Evolutionary conservation across 2,329 filamentous ascomycete genomes (phyloP).

Genomic region (Colletotrichum tanaceti): DNA sequence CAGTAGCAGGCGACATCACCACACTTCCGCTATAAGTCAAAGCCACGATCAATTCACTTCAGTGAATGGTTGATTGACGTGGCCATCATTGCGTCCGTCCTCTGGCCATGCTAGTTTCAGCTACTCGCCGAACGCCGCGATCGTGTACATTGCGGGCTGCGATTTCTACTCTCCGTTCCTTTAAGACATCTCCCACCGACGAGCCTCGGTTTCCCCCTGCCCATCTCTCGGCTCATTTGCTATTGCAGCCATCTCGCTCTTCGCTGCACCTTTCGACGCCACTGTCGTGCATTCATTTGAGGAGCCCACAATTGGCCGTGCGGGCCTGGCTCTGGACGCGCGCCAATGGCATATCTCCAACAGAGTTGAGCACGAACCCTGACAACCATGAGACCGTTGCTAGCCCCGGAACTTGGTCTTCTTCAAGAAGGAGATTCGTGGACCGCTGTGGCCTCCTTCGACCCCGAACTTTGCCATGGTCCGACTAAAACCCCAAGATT

Average conservation of each 20-base stretch:
- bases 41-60: too few species aligned
- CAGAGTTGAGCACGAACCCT: not conserved
- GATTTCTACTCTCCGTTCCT: too few species aligned
- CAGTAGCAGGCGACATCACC: not conserved
- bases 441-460: not conserved
- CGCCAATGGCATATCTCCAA: constrained; percentile 5
- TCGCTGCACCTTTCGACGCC: not conserved
- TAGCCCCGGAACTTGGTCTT: not conserved
- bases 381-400: not conserved
- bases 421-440: constrained; percentile 12
- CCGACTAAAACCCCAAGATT: not conserved
- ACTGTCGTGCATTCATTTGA: not conserved
- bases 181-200: not conserved
- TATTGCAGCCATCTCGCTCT: not conserved
- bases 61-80: too few species aligned
- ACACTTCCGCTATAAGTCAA: too few species aligned
- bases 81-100: too few species aligned
- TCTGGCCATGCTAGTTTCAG: too few species aligned
- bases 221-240: constrained; percentile 2
- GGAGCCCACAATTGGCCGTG: not conserved
- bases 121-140: too few species aligned
- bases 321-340: constrained; percentile 1
- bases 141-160: not conserved
- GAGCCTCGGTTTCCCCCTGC: not conserved
- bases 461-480: not conserved